Percentiles rank a stretch among this genome's conserved stretches.
Evolutionary conservation across 768 basidiomycete species (phyloP).

Genomic region (Auricularia sp.): DNA sequence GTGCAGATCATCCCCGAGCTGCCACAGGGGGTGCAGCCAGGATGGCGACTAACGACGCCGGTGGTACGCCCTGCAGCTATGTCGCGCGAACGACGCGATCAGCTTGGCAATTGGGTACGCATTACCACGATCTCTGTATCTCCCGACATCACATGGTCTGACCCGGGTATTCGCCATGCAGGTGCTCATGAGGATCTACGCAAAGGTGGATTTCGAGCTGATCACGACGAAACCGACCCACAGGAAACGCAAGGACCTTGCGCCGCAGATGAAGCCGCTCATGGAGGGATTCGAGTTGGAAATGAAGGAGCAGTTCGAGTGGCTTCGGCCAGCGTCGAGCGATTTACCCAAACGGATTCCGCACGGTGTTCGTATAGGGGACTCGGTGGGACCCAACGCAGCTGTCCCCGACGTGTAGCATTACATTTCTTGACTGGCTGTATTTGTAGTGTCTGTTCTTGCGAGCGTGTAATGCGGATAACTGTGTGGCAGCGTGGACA

Average conservation of each 20-base stretch:
- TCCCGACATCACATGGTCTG: background rate
- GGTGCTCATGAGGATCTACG: background rate
- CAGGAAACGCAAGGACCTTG: too few species aligned
- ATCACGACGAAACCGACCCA: too few species aligned
- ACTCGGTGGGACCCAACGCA: too few species aligned
- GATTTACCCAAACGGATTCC: too few species aligned
- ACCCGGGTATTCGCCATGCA: background rate
- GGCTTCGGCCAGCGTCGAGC: background rate
- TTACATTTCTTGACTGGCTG: too few species aligned
- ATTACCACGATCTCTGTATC: background rate
- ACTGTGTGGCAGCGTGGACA: too few species aligned
- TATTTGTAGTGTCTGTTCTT: too few species aligned
- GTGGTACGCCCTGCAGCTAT: background rate
- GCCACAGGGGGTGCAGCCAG: background rate
- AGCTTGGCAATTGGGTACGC: background rate
- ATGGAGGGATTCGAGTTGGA: background rate
- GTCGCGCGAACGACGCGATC: background rate
- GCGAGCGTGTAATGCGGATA: too few species aligned
- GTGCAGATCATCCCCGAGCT: background rate
- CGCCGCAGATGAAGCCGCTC: background rate
- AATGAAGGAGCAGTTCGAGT: background rate
- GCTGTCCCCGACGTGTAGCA: too few species aligned
- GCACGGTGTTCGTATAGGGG: too few species aligned
- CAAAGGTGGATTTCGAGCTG: too few species aligned
- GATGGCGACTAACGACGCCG: background rate